phyloP scores from a whole-genome alignment of 2,329 filamentous ascomycete genomes.

The Aspergillus pseudotamarii region DNA sequence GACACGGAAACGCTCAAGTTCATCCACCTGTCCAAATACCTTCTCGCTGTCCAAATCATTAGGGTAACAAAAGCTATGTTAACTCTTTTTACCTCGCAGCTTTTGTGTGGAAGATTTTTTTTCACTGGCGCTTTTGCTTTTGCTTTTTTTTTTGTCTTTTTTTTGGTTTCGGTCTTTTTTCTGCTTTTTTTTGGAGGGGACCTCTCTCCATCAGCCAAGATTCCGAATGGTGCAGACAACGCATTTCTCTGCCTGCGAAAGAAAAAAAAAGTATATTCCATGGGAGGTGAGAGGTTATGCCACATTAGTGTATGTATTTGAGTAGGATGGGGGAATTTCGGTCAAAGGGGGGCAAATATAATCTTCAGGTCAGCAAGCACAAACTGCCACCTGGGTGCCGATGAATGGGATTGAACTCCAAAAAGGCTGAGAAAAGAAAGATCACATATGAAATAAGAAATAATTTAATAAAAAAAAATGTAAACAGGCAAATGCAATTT shows the following conservation, averaged over 20 bases:
- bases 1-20: conserved; percentile 14
- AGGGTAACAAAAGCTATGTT: conserved; percentile 17
- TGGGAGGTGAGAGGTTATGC: conserved; percentile 21
- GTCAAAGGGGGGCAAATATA: conserved; percentile 6
- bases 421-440: conserved; percentile 16
- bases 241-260: not conserved
- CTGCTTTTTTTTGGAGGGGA: conserved; percentile 16
- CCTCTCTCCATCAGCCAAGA: conserved; percentile 23
- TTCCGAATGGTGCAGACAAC: conserved; percentile 7
- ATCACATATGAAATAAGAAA: conserved; percentile 10
- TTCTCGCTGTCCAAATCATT: conserved; percentile 18
- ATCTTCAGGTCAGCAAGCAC: conserved; percentile 4
- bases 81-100: conserved; percentile 7
- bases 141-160: conserved; percentile 11
- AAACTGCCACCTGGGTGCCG: conserved; percentile 6
- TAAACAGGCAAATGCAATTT: conserved; percentile 29
- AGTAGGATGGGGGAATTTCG: conserved; percentile 6
- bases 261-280: conserved; percentile 5
- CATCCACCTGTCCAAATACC: conserved; percentile 18
- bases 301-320: conserved; percentile 24
- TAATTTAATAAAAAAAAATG: conserved; percentile 11
- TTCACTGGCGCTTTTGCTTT: conserved; percentile 11
- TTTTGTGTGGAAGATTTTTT: conserved; percentile 14
- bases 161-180: conserved; percentile 10
- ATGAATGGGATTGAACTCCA: conserved; percentile 10